Evolutionary conservation across 306 rosid species (phyloP).

Genomic region (Trifolium repens): DNA sequence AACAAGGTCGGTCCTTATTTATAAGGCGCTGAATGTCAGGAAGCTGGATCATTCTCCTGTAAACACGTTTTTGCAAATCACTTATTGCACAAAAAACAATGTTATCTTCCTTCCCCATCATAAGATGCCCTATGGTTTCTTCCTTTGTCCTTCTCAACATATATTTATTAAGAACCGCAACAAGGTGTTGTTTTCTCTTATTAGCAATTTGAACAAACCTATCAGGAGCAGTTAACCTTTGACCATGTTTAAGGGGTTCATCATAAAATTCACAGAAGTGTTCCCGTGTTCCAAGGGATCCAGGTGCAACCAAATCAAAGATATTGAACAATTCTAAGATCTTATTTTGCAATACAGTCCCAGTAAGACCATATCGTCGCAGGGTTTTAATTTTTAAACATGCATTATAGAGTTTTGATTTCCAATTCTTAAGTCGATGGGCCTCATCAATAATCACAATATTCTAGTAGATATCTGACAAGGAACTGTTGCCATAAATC

Average conservation of each 20-base stretch:
- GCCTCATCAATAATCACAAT: slow-evolving; percentile 86
- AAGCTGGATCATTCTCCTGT: slow-evolving; percentile 85
- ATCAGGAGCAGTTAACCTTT: slow-evolving; percentile 90
- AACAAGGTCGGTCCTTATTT: slow-evolving; percentile 83
- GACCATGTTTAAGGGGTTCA: slow-evolving; percentile 97
- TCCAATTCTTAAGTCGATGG: slow-evolving; percentile 90
- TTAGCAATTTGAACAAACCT: slow-evolving; percentile 79
- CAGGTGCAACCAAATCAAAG: slow-evolving; percentile 92
- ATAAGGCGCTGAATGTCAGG: slow-evolving; percentile 90
- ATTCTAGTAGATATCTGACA: slow-evolving; percentile 73
- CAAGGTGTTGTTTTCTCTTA: slow-evolving; percentile 80
- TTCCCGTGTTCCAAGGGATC: slow-evolving; percentile 92
- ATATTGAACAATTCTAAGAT: slow-evolving; percentile 92
- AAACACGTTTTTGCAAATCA: slow-evolving; percentile 83
- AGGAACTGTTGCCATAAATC: slow-evolving; percentile 68
- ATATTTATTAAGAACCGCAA: slow-evolving; percentile 71
- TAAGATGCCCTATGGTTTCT: slow-evolving; percentile 97
- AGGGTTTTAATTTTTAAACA: slow-evolving; percentile 77
- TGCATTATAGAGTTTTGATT: slow-evolving; percentile 82
- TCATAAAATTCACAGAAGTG: slow-evolving; percentile 89
- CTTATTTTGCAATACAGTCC: slow-evolving; percentile 94
- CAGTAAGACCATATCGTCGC: slow-evolving; percentile 89
- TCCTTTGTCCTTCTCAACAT: slow-evolving; percentile 93
- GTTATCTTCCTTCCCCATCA: slow-evolving; percentile 99
- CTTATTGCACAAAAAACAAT: slow-evolving; percentile 91